Evolutionary conservation across 163 green algal species (phyloP), one percentile per base, ranked within the genome.

Genomic region (Scenedesmus sp.): DNA sequence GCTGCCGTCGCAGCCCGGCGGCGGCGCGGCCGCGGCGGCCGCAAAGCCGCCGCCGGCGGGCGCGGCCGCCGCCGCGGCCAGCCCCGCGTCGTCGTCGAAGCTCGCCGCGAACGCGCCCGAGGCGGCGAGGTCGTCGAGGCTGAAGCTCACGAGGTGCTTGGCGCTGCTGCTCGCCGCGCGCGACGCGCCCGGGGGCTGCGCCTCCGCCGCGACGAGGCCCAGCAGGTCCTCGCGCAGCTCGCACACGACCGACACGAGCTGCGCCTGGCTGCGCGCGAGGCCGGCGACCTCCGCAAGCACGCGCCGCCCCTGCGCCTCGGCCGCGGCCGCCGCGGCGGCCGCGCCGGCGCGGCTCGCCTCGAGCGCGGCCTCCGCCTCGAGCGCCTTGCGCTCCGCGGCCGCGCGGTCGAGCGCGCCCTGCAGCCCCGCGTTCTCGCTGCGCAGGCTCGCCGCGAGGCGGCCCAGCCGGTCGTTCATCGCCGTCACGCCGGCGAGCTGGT

Each of bases 321-420:
- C 54, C 17, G 20, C 69, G 15, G 28, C n/a, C 9, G 47, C 69
- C 4, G 67, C n/a, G n/a, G 69, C 69, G 1, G 18, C 48, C 4
- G 69, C 42, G 31, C 65, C n/a, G 5, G 69, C 69, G 10, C 47
- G 58, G 11, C 24, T 44, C 6, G 9, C 29, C 20, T 77, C n/a
- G 14, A 77, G 54, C 11, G 69, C 69, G 39, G 69, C 69, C 29
- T 53, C 69, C 45, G 69, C 69, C 42, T 77, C 69, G 11, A 77
- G 56, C 6, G 39, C n/a, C 54, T 77, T 77, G 24, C 69, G 69
- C 36, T 77, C 69, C 34, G 53, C 53, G 54, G 50, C 51, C 20
- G 69, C 69, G n/a, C 57, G 69, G n/a, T 77, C 53, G 24, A 77
- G 36, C 13, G 69, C 69, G 33, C 48, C 14, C 1, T 67, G 69